These are phyloP conservation scores for Pleodorina starrii DNA, from an alignment of 139 green algal species.

Conservation along the genomic window DNA sequence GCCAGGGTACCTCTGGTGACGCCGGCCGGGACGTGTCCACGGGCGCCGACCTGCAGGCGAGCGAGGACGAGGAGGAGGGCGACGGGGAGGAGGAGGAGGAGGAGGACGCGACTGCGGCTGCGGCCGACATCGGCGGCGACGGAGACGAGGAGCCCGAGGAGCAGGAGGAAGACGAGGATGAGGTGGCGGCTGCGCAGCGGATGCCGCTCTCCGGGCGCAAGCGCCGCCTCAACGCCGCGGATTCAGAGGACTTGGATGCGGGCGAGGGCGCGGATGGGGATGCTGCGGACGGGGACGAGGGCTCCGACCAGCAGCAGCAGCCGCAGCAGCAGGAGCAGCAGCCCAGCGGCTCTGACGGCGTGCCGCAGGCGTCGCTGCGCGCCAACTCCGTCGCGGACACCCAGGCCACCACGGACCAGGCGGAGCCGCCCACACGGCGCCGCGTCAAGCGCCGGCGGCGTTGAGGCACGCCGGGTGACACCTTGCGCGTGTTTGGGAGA, in stretches of 20 bases:
- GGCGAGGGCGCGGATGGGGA: background rate
- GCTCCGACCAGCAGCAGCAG: background rate
- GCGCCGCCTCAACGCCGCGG: slow-evolving; percentile 1
- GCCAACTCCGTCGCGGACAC: slow-evolving; percentile 11
- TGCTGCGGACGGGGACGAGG: background rate
- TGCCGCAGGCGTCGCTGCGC: background rate
- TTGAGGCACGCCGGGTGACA: no score
- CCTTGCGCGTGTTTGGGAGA: no score
- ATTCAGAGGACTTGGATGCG: background rate
- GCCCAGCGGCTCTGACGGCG: background rate
- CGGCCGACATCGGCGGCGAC: background rate
- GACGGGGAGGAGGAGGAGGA: background rate
- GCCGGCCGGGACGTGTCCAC: no score
- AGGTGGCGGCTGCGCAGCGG: background rate
- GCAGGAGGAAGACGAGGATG: background rate
- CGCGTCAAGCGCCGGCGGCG: background rate
- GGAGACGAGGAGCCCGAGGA: background rate
- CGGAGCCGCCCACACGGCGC: slow-evolving; percentile 19
- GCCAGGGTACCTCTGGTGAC: background rate
- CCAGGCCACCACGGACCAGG: background rate
- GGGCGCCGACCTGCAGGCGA: background rate
- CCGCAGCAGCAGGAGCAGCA: background rate
- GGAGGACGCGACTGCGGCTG: background rate
- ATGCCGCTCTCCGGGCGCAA: slow-evolving; percentile 5
- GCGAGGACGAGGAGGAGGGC: background rate